Evolutionary conservation across 257 asterid species (phyloP), one percentile per base, ranked within the genome.

Genomic region (Buddleja alternifolia): DNA sequence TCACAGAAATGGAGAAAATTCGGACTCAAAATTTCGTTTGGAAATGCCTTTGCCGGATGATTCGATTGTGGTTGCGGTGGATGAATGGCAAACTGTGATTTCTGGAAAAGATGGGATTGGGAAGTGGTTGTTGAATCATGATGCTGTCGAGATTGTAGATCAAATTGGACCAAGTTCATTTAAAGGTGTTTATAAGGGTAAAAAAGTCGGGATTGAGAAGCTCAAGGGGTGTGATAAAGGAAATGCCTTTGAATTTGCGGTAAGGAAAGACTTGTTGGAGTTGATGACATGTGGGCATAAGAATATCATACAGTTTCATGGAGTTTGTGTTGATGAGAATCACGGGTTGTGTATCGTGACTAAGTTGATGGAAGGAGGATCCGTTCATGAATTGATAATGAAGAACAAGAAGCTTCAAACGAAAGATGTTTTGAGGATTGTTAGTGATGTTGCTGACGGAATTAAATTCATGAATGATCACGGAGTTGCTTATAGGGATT

Each of bases 211-310:
- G 68, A 73, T 94, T 56, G 96, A 94, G 84, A 94, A 89, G 87
- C 89, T 94, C 74, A 88, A 82, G 73, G 97, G 97, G 48, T 94
- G 99, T 79, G 99, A 93, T 66, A 91, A 91, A 69, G 99, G 99
- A 60, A 87, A 81, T 74, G 85, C 96, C 10, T 94, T 86, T 20
- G 96, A 91, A 58, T 91, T 94, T 67, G 96, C 84, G 84, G 75
- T 91, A 16, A 83, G 90, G 80, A 80, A 77, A 60, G 88, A 89
- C 80, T 74, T 91, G 73, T 69, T 94, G 83, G 97, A 85, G 86
- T 65, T 94, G 80, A 94, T 94, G 99, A 87, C 95, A 8, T 94
- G 97, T 57, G 95, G 96, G 48, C 99, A 94, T 73, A 94, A 77
- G 84, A 88, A 80, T 72, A 76, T 91, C 66, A 55, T 94, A 75